phyloP scores from a whole-genome alignment of 768 basidiomycete species.

The Lactarius akahatsu region DNA sequence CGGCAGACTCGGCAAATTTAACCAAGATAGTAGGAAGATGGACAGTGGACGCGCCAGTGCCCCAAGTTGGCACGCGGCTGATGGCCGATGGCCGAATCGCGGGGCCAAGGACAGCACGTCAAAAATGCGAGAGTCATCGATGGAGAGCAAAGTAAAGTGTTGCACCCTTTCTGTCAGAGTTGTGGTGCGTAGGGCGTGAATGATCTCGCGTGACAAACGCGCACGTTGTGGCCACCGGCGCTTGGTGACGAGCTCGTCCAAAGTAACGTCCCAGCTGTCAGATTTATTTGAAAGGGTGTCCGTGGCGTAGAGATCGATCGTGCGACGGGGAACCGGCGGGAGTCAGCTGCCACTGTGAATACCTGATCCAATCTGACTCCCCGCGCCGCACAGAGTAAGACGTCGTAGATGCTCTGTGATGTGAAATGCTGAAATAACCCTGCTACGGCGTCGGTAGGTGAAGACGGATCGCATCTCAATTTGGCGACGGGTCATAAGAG shows the following conservation, averaged over 20 bases:
- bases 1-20: not conserved
- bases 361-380: not conserved
- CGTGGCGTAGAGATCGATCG: not conserved
- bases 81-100: not conserved
- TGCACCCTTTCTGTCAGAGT: not conserved
- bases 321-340: too few relatives aligned
- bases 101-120: not conserved
- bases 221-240: not conserved
- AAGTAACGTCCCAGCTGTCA: not conserved
- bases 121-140: not conserved
- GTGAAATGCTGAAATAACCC: not conserved
- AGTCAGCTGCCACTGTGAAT: too few relatives aligned
- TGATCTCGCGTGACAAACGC: not conserved
- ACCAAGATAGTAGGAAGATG: not conserved
- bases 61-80: not conserved
- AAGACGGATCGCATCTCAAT: not conserved
- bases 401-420: not conserved
- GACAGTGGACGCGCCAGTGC: not conserved
- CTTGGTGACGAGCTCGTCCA: not conserved
- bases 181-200: not conserved
- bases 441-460: not conserved
- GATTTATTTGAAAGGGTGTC: not conserved
- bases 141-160: not conserved
- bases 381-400: not conserved
- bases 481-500: not conserved